Base-by-base conservation (phyloP, 2,329 filamentous ascomycete species). In the Fusarium brevicatenulatum region DNA sequence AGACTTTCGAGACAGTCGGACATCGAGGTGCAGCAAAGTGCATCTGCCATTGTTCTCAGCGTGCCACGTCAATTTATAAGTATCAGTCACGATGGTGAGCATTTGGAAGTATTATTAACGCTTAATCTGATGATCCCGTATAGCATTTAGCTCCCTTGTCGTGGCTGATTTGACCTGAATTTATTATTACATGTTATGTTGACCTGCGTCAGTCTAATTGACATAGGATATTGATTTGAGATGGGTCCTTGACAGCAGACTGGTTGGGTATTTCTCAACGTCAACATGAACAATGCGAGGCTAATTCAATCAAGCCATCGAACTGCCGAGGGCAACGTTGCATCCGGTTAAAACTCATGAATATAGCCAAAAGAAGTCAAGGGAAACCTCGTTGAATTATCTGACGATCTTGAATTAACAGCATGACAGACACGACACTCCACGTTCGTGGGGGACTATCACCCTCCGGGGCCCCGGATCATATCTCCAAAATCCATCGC, bases 41-140 rank as follows among this genome's bases (percentile, higher is more conserved):
- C 49, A 36, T 36, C 1, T 23, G 15, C 9, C 2, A 15, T 25
- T 23, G 2, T 23, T 15, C 4, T 21, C n/a, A 36, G 12, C 9
- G 2, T 36, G n/a, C 32, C 49, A 52, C n/a, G n/a, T 52, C 16
- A 23, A 11, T 25, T 15, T 23, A 3, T 15, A 5, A 3, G 8
- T 13, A 8, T 23, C 16, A 34, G 16, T 23, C 7, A 34, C 15
- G 10, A 13, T 2, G 30, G 30, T 7, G 7, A 4, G 7, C 7
- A 23, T 9, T 12, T 12, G 10, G 5, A 23, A 23, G 16, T 50
- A 21, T 8, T 23, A 30, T 19, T 9, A 15, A 13, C 5, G 7
- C 15, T n/a, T 12, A 3, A 32, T 12, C 5, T 18, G 9, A n/a
- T 4, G 2, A 18, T 3, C 30, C 3, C 0, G 3, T 9, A 0